phyloP scores from a whole-genome alignment of 306 rosid species.

The Citrullus mucosospermus region DNA sequence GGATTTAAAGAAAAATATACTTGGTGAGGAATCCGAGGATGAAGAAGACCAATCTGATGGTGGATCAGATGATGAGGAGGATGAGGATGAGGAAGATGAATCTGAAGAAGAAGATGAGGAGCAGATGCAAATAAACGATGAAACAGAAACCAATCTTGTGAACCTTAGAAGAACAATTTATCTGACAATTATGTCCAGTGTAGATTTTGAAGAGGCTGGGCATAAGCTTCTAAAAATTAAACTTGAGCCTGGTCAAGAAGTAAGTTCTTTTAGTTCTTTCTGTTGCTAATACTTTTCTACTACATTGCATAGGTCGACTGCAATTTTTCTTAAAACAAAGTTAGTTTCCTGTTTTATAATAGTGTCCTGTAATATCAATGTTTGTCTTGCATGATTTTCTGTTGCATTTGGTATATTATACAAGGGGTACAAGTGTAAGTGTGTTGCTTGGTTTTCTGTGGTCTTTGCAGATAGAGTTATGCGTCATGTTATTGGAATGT shows the following conservation, averaged over 20 bases:
- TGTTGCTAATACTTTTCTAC: background rate
- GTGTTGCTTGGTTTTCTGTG: background rate
- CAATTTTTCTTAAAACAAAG: background rate
- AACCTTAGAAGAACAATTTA: constrained; percentile 86
- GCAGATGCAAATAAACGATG: constrained; percentile 65
- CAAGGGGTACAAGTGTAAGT: background rate
- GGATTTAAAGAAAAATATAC: constrained; percentile 57
- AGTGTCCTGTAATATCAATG: background rate
- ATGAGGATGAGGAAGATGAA: constrained; percentile 30
- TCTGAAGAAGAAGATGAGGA: constrained; percentile 61
- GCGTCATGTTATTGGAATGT: constrained; percentile 77
- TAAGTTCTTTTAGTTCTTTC: background rate
- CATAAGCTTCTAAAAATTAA: constrained; percentile 90
- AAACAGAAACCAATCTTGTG: constrained; percentile 86
- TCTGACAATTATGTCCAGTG: constrained; percentile 91
- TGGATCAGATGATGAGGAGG: constrained; percentile 34
- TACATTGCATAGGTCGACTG: background rate
- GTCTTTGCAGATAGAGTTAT: constrained; percentile 47
- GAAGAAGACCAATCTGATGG: constrained; percentile 59
- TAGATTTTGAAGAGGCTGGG: constrained; percentile 96
- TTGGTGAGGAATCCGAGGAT: constrained; percentile 61
- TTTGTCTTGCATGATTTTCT: background rate
- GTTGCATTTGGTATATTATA: background rate
- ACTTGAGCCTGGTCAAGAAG: constrained; percentile 97
- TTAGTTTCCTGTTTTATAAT: background rate